Evolutionary conservation across 2,329 filamentous ascomycete species (phyloP).

Genomic region (Botryotinia globosa): DNA sequence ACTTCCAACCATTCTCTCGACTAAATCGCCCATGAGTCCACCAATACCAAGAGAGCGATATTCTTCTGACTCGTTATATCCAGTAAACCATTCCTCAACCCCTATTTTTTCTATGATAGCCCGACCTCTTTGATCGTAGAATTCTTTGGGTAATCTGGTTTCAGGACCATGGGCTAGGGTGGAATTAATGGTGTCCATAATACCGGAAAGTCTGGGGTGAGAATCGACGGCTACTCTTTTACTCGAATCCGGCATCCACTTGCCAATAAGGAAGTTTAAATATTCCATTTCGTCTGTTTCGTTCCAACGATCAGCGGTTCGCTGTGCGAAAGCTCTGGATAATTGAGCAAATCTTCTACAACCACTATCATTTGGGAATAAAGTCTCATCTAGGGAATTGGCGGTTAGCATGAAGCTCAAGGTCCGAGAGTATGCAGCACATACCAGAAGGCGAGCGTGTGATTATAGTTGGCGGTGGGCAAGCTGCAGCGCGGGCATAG

Average conservation of each 20-base stretch:
- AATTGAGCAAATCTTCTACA: conserved; percentile 72
- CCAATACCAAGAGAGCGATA: conserved; percentile 91
- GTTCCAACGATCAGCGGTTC: conserved; percentile 72
- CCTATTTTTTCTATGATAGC: conserved; percentile 69
- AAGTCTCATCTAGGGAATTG: conserved; percentile 60
- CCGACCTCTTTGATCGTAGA: conserved; percentile 75
- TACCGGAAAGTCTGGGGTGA: conserved; percentile 77
- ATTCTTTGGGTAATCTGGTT: conserved; percentile 77
- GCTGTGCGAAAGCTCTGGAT: conserved; percentile 66
- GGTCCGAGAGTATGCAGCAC: not conserved
- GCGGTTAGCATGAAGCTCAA: not conserved
- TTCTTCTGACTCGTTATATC: conserved; percentile 79
- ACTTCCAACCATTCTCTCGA: conserved; percentile 68
- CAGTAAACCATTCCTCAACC: conserved; percentile 90
- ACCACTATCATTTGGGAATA: conserved; percentile 74
- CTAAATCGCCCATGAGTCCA: conserved; percentile 76
- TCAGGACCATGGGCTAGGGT: conserved; percentile 79
- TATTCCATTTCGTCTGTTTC: conserved; percentile 77
- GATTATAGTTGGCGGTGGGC: conserved; percentile 64
- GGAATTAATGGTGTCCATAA: conserved; percentile 92
- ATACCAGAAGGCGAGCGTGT: conserved; percentile 52
- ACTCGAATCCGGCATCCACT: conserved; percentile 76
- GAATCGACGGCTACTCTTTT: conserved; percentile 76
- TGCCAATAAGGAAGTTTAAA: conserved; percentile 71
- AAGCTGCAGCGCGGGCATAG: conserved; percentile 47